Conservation (phyloP, 2,329 filamentous ascomycete genomes). For the Phialocephala sp. region DNA sequence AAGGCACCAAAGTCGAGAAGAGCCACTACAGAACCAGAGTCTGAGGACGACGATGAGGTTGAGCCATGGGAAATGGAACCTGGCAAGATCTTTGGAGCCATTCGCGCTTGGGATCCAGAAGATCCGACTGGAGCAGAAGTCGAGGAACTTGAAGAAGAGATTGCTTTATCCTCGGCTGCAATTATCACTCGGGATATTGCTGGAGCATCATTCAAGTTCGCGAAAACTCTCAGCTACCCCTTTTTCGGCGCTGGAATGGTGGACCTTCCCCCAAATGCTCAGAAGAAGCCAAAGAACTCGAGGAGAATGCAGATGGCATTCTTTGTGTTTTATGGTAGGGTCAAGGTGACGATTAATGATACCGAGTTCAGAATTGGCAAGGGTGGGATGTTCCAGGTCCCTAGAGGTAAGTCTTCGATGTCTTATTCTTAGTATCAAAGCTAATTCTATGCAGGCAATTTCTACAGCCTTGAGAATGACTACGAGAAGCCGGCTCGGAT, state of each 20-base stretch:
- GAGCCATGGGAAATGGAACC: constrained; percentile 76
- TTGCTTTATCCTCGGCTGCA: constrained; percentile 54
- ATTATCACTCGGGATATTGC: constrained; percentile 64
- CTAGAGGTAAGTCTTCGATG: constrained; percentile 72
- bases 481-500: constrained; percentile 74
- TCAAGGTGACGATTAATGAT: constrained; percentile 78
- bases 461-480: constrained; percentile 89
- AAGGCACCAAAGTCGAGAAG: constrained; percentile 50
- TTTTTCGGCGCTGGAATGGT: constrained; percentile 93
- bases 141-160: constrained; percentile 60
- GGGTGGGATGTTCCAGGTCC: constrained; percentile 93
- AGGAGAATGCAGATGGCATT: constrained; percentile 98
- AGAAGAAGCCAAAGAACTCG: constrained; percentile 90
- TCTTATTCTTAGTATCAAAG: constrained; percentile 9
- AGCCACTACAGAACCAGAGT: constrained; percentile 38
- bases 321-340: constrained; percentile 84
- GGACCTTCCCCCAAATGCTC: constrained; percentile 80
- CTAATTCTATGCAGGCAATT: constrained; percentile 71
- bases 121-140: constrained; percentile 60
- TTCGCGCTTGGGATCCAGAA: constrained; percentile 68
- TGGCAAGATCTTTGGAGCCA: constrained; percentile 67
- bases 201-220: constrained; percentile 80
- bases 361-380: constrained; percentile 81
- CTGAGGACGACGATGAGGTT: constrained; percentile 49
- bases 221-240: constrained; percentile 81